Evolutionary conservation across 257 asterid genomes (phyloP), one percentile per base, ranked within the genome.

Genomic region (Echium plantagineum): DNA sequence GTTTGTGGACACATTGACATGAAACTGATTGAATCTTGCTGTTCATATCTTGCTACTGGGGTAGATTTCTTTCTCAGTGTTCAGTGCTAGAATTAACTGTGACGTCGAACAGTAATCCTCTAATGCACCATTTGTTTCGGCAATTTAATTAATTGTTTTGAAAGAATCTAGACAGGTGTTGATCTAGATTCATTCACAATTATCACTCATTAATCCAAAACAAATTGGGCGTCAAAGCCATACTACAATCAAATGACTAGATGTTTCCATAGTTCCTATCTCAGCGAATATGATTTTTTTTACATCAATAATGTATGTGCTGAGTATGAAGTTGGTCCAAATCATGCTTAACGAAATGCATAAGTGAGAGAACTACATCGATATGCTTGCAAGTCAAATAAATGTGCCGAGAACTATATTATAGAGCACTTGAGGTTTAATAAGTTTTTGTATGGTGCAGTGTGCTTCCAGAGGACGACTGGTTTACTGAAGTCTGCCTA

Each of bases 381-480:
- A 8, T 35, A 5, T 35, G 46, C 46, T 7, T 35, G 49, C 49
- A 10, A 42, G 16, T 42, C 49, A 42, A 42, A 42, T 42, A 42
- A 10, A 42, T 42, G 16, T 12, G 49, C 49, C 49, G 3, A 42
- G 5, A 3, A 42, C 17, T 42, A 8, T 8, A 35, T 35, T 7
- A 24, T 24, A 24, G 26, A 24, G 26, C 26, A 24, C 6, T 5
- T 38, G 48, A n/a, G 13, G 57, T n/a, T 53, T 53, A 53, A 53
- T 28, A 53, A 53, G 3, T 21, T n/a, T 9, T n/a, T 53, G 26
- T 19, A n/a, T 53, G 49, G n/a, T 49, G 19, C 21, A 93, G 99
- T 63, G 83, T 84, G 38, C 94, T 89, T 68, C 99, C 95, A 0
- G 97, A 86, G 53, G 99, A 93, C 38, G 96, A 93, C 32, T 89